Base-by-base conservation (phyloP, 2,329 filamentous ascomycete genomes). In the Pezicula neosporulosa region DNA sequence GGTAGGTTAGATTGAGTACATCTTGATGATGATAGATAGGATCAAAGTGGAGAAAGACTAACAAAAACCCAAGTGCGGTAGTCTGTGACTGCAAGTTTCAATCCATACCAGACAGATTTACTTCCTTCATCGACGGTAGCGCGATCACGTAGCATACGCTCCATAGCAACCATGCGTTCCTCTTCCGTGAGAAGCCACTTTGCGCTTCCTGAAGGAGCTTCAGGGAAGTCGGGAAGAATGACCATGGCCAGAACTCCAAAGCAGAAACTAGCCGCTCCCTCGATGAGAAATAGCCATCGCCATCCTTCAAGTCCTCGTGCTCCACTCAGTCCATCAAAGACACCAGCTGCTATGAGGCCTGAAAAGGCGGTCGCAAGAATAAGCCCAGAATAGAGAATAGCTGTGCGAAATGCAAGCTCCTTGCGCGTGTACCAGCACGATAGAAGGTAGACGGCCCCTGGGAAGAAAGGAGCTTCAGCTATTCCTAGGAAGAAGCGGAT, bases 221-320 rank as follows among this genome's bases (percentile, higher is more conserved):
- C 33, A 1, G 78, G 78, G 12, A 77, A 80, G 56, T 81, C 73
- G 0, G 78, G 78, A 0, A 82, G 66, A 16, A 67, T 56, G 27
- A 72, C 41, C 18, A 48, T n/a, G 10, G 35, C 46, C 1, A 38
- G 6, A 4, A 39, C 18, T 2, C 18, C 46, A 28, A 39, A 21
- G 21, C 15, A 24, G 13, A 48, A 43, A 13, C 41, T 43, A 15
- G 16, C 15, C 7, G 63, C 59, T 13, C 70, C 70, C 48, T 73
- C 66, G 15, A 73, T 65, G 42, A 72, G 67, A 55, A 71, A 72
- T 3, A 72, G 58, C 70, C 71, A 74, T 46, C 64, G 60, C 72
- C 71, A 74, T 18, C 68, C 69, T 4, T 58, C 55, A n/a, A 72
- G 53, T 1, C 70, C 68, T 24, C 49, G 56, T 4, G 56, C 56